Conservation (phyloP, 129 eudicot genomes). For the Flaveria robusta region DNA sequence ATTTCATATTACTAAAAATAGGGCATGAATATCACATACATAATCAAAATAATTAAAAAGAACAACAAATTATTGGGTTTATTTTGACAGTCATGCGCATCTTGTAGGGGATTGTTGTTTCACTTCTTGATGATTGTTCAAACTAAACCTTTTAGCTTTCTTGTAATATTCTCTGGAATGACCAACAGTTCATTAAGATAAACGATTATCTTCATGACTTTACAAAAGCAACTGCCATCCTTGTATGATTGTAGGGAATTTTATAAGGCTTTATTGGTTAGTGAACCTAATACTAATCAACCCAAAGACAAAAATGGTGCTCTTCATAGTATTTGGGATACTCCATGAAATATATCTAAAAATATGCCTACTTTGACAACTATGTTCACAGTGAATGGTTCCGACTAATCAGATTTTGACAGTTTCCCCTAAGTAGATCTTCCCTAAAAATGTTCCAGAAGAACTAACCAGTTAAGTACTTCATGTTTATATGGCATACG, state of each 20-base stretch:
- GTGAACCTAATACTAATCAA: background rate
- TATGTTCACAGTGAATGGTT: background rate
- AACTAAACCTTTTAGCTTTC: background rate
- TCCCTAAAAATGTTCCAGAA: background rate
- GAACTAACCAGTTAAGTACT: background rate
- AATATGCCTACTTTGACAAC: background rate
- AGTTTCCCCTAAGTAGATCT: background rate
- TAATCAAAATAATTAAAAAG: background rate
- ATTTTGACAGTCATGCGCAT: background rate
- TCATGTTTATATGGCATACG: background rate
- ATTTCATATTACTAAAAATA: background rate
- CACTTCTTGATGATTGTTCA: background rate
- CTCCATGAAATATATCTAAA: background rate
- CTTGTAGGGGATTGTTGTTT: background rate
- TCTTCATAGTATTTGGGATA: background rate
- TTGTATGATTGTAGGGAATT: background rate
- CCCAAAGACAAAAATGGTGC: background rate
- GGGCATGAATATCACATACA: conserved; percentile 4
- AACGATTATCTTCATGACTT: background rate
- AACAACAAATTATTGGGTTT: background rate
- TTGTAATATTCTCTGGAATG: background rate
- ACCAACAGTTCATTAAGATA: background rate
- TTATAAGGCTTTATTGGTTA: background rate
- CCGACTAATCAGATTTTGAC: background rate
- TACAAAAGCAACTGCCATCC: background rate